phyloP scores from a whole-genome alignment of 208 protist genomes.

The Leishmania amazonensis region DNA sequence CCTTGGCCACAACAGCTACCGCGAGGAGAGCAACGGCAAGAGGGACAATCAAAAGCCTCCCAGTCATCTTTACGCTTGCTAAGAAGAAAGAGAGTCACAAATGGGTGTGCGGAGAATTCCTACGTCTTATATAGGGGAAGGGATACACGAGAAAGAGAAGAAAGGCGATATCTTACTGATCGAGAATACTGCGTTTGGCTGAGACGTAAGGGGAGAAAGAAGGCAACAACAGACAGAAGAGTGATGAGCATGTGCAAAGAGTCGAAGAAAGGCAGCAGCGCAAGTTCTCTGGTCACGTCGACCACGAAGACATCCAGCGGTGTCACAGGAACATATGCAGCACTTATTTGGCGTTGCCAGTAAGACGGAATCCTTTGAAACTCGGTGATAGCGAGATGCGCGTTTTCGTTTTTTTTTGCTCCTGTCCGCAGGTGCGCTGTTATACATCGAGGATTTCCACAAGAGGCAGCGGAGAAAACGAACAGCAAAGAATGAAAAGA shows the following conservation, averaged over 20 bases:
- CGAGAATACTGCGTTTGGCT: background rate
- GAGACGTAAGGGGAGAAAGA: background rate
- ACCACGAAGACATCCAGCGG: background rate
- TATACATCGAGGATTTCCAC: background rate
- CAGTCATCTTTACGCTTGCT: slow-evolving; percentile 10
- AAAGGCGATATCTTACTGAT: background rate
- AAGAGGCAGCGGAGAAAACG: background rate
- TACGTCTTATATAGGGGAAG: background rate
- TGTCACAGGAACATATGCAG: background rate
- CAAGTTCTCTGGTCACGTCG: background rate
- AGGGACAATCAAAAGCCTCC: background rate
- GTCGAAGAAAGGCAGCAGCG: background rate
- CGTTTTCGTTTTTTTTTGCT: background rate
- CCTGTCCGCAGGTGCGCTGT: background rate
- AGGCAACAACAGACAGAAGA: background rate
- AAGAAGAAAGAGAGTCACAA: background rate
- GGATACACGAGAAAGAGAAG: background rate
- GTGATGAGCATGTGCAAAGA: background rate
- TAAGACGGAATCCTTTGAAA: background rate
- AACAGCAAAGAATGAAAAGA: background rate
- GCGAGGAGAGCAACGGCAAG: slow-evolving; percentile 9
- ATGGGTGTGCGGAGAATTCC: background rate
- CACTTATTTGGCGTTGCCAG: background rate
- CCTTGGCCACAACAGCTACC: slow-evolving; percentile 2
- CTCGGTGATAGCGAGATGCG: background rate